Conservation (phyloP, 108 stramenopile genomes). For the Schizochytrium sp. region DNA sequence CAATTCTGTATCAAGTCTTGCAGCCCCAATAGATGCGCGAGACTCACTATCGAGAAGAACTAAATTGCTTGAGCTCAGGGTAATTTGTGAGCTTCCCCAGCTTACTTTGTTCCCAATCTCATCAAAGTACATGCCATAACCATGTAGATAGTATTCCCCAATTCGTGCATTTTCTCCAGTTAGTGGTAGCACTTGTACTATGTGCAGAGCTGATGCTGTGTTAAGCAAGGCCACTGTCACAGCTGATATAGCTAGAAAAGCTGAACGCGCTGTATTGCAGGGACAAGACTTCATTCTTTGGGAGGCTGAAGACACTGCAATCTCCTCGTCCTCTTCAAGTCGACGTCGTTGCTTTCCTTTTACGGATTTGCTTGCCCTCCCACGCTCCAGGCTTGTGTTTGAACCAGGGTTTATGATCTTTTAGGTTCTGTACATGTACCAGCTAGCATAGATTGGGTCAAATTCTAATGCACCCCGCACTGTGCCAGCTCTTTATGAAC, state of each 20-base stretch:
- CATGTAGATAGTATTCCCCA: conserved; percentile 33
- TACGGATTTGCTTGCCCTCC: too few species aligned
- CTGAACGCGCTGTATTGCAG: background rate
- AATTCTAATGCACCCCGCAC: too few species aligned
- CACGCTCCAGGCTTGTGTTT: too few species aligned
- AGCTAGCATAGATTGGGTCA: too few species aligned
- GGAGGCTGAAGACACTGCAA: too few species aligned
- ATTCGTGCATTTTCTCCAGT: background rate
- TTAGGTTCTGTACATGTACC: too few species aligned
- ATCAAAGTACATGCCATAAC: conserved; percentile 18
- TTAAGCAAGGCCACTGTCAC: background rate
- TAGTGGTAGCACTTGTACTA: conserved; percentile 43
- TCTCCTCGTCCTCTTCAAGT: too few species aligned
- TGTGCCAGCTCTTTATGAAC: too few species aligned
- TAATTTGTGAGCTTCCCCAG: background rate
- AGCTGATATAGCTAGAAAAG: background rate
- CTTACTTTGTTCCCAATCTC: background rate
- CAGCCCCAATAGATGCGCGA: background rate
- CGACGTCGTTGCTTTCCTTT: too few species aligned
- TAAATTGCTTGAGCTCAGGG: background rate
- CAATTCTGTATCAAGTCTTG: background rate
- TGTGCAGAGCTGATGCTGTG: background rate
- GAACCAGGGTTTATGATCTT: too few species aligned
- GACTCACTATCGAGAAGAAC: conserved; percentile 22
- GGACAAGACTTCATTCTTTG: background rate